Evolutionary conservation across 2,329 filamentous ascomycete genomes (phyloP).

Genomic region (Clonostachys chloroleuca): DNA sequence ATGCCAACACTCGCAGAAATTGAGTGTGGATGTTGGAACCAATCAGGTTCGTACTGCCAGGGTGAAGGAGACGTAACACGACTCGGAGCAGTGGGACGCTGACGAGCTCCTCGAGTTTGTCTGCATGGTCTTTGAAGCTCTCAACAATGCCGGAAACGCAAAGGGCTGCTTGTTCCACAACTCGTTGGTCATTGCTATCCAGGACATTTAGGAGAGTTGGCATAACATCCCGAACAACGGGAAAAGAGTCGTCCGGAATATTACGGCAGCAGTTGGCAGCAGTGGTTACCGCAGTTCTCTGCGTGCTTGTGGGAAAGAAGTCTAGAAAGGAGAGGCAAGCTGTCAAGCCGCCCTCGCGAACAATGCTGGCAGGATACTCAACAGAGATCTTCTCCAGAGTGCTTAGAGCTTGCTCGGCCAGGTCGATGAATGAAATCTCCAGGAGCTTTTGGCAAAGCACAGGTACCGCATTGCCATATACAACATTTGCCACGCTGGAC

Average conservation of each 20-base stretch:
- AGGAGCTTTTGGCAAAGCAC: slow-evolving; percentile 91
- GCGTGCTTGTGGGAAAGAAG: slow-evolving; percentile 96
- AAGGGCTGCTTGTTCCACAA: slow-evolving; percentile 92
- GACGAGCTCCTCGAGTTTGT: slow-evolving; percentile 88
- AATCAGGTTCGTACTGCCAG: slow-evolving; percentile 93
- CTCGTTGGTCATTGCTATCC: slow-evolving; percentile 88
- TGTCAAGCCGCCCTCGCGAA: slow-evolving; percentile 89
- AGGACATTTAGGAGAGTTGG: slow-evolving; percentile 88
- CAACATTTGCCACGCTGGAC: slow-evolving; percentile 88
- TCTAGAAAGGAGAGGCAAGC: slow-evolving; percentile 96
- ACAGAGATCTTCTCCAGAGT: slow-evolving; percentile 96
- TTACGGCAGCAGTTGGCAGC: slow-evolving; percentile 98
- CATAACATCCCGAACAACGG: slow-evolving; percentile 92
- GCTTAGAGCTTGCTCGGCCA: slow-evolving; percentile 94
- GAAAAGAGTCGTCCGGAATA: slow-evolving; percentile 89
- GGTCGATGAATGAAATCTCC: slow-evolving; percentile 94
- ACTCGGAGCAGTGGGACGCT: slow-evolving; percentile 82
- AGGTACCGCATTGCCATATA: slow-evolving; percentile 94
- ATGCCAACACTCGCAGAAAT: slow-evolving; percentile 86
- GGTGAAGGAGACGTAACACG: slow-evolving; percentile 80
- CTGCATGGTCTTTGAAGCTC: slow-evolving; percentile 86
- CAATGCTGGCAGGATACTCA: slow-evolving; percentile 92
- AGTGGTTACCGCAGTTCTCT: slow-evolving; percentile 93
- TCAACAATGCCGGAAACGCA: slow-evolving; percentile 96
- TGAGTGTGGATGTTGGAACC: slow-evolving; percentile 93